phyloP scores from a whole-genome alignment of 768 basidiomycete genomes.

The Coprinopsis strossmayeri region DNA sequence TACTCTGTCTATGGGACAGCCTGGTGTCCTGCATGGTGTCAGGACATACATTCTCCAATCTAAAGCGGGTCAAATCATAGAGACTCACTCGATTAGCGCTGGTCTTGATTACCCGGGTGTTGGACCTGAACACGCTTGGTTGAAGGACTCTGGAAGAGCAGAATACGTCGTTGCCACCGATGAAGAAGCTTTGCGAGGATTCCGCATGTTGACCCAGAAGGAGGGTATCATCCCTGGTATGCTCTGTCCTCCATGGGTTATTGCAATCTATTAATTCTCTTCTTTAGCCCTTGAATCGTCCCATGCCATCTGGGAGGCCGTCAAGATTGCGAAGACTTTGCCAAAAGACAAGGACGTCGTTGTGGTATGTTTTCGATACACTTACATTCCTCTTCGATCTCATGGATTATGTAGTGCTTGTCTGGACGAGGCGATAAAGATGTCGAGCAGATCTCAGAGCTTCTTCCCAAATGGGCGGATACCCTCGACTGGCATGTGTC shows the following conservation, averaged over 20 bases:
- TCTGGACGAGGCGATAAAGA: conserved; percentile 98
- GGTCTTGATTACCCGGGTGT: conserved; percentile 97
- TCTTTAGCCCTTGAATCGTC: conserved; percentile 82
- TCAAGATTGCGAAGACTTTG: conserved; percentile 77
- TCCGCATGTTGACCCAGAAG: conserved; percentile 83
- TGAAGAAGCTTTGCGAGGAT: conserved; percentile 88
- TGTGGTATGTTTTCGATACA: conserved; percentile 53
- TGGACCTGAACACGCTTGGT: conserved; percentile 96
- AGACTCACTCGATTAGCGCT: conserved; percentile 96
- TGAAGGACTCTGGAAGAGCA: conserved; percentile 91
- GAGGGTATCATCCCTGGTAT: conserved; percentile 96
- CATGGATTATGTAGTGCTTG: too few relatives aligned
- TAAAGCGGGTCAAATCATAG: conserved; percentile 84
- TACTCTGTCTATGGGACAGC: conserved; percentile 83
- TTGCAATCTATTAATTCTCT: conserved; percentile 1
- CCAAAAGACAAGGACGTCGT: conserved; percentile 84
- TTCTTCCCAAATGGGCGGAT: conserved; percentile 95
- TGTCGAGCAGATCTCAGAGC: conserved; percentile 91
- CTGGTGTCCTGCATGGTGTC: conserved; percentile 95
- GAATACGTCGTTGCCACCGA: conserved; percentile 94
- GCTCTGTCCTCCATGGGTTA: conserved; percentile 14
- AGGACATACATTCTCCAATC: conserved; percentile 94
- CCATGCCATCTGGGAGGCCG: conserved; percentile 92
- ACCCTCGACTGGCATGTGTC: conserved; percentile 88
- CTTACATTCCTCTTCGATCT: too few relatives aligned